phyloP scores from a whole-genome alignment of 495 filamentous ascomycete genomes.

The Entonaema liquescens region DNA sequence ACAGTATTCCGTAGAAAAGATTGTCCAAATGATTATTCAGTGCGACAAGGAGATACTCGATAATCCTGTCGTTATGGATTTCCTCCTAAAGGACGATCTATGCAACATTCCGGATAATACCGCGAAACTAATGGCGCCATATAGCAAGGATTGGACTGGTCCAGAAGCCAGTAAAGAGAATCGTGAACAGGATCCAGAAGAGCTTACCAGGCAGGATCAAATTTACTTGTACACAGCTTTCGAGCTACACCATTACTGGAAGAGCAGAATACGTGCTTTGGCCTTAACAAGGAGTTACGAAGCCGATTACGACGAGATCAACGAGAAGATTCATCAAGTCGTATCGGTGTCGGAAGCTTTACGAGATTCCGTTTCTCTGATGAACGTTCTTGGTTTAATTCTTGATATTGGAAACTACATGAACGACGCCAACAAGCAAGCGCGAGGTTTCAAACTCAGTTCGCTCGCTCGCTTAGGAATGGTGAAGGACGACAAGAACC shows the following conservation, averaged over 20 bases:
- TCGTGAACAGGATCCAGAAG: constrained; percentile 85
- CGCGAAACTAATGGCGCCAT: constrained; percentile 89
- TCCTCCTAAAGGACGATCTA: constrained; percentile 89
- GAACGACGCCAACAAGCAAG: constrained; percentile 99
- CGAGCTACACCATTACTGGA: constrained; percentile 98
- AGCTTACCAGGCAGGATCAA: constrained; percentile 94
- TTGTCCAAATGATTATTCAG: constrained; percentile 93
- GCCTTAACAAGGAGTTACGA: constrained; percentile 86
- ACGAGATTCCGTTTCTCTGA: constrained; percentile 87
- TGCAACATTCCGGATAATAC: constrained; percentile 91
- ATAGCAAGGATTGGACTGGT: constrained; percentile 95
- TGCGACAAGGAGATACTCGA: constrained; percentile 93
- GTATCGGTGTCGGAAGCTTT: constrained; percentile 88
- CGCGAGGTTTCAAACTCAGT: constrained; percentile 95
- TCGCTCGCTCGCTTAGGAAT: constrained; percentile 94
- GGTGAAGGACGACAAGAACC: constrained; percentile 99
- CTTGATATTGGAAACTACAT: constrained; percentile 99
- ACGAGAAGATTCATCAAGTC: constrained; percentile 79
- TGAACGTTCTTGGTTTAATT: constrained; percentile 95
- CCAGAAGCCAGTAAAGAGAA: constrained; percentile 80
- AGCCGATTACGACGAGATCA: constrained; percentile 89
- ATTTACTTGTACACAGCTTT: constrained; percentile 93
- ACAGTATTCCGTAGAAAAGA: constrained; percentile 76
- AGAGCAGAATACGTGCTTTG: constrained; percentile 92
- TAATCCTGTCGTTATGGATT: constrained; percentile 96